These are phyloP conservation scores for Collybia sordida DNA, from an alignment of 768 basidiomycete species.

Conservation along the genomic window DNA sequence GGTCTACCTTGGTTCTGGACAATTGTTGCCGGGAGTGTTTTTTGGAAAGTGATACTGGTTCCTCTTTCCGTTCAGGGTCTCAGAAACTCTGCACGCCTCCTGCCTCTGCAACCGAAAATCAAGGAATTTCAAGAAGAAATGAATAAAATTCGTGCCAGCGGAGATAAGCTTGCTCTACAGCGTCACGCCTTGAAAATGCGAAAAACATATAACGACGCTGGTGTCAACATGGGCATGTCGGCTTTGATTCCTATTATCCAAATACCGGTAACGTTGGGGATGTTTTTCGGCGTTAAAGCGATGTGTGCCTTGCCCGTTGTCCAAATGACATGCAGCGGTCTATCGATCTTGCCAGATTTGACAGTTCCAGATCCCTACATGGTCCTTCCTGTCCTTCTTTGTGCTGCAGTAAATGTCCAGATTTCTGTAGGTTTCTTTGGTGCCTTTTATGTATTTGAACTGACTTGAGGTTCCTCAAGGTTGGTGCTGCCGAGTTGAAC, in stretches of 20 bases:
- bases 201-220: conserved; percentile 60
- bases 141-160: conserved; percentile 24
- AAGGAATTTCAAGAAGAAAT: conserved; percentile 47
- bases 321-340: conserved; percentile 76
- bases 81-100: conserved; percentile 58
- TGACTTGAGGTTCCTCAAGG: conserved; percentile 19
- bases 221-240: conserved; percentile 58
- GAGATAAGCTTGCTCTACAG: conserved; percentile 49
- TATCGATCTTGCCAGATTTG: conserved; percentile 73
- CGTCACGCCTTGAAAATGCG: conserved; percentile 52
- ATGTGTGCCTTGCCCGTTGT: conserved; percentile 71
- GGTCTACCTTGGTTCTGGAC: conserved; percentile 86
- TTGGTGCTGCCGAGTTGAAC: conserved; percentile 56
- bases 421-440: conserved; percentile 50
- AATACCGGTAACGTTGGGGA: conserved; percentile 70
- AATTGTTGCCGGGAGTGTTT: conserved; percentile 61
- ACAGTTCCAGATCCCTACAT: conserved; percentile 77
- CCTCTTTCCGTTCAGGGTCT: conserved; percentile 59
- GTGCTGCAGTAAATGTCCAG: conserved; percentile 65
- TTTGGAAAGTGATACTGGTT: conserved; percentile 60
- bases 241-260: conserved; percentile 60
- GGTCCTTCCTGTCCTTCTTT: conserved; percentile 61
- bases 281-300: conserved; percentile 80
- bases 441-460: background rate
- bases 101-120: conserved; percentile 57